phyloP scores from a whole-genome alignment of 2,329 filamentous ascomycete species.

The Fusarium sublunatum region DNA sequence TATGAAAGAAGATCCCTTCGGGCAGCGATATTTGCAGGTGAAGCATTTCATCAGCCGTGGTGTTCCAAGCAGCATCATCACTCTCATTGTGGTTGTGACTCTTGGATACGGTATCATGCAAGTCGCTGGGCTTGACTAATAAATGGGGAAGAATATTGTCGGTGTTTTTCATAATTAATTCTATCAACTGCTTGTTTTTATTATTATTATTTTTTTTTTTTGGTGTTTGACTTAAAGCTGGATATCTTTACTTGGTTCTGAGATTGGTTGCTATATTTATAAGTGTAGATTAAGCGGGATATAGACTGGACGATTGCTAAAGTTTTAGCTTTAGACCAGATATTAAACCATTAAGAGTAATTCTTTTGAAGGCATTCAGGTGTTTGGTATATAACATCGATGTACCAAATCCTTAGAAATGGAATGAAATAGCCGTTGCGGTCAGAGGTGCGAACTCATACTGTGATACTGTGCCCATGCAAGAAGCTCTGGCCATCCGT shows the following conservation, averaged over 20 bases:
- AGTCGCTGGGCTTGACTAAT: constrained; percentile 69
- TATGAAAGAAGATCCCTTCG: constrained; percentile 98
- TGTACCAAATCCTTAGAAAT: too few species aligned
- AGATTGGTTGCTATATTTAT: constrained; percentile 14
- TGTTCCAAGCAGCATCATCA: constrained; percentile 85
- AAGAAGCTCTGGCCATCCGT: constrained; percentile 46
- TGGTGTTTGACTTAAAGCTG: constrained; percentile 2
- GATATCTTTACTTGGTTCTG: constrained; percentile 7
- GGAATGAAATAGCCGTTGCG: too few species aligned
- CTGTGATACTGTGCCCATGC: constrained; percentile 40
- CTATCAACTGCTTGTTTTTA: not conserved
- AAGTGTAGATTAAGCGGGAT: constrained; percentile 29
- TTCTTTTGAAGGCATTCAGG: not conserved
- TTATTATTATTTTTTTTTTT: not conserved
- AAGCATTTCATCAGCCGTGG: constrained; percentile 96
- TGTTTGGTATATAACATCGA: too few species aligned
- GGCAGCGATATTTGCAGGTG: constrained; percentile 90
- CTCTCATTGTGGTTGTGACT: constrained; percentile 84
- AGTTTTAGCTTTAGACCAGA: not conserved
- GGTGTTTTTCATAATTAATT: constrained; percentile 2
- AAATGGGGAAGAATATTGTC: not conserved
- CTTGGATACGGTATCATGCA: constrained; percentile 93
- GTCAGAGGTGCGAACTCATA: constrained; percentile 28
- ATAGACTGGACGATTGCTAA: constrained; percentile 30
- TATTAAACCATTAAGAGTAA: constrained; percentile 1